Conservation (phyloP, 768 basidiomycete species). For the Chalciporus pseudorubinellus region DNA sequence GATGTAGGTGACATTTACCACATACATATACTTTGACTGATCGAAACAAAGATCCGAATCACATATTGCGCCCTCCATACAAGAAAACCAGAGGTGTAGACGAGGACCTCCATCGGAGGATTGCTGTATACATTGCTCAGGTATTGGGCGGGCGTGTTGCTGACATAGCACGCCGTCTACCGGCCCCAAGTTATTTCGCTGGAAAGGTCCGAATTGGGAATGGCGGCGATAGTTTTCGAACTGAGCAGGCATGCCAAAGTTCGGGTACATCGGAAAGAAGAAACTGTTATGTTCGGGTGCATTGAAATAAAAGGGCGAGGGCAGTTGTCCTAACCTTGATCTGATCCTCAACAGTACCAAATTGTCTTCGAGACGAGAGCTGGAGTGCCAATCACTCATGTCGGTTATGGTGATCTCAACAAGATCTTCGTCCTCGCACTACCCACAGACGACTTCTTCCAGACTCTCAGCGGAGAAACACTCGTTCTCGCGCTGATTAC, state of each 20-base stretch:
- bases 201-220: conserved; percentile 25
- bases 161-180: no score
- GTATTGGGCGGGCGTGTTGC: no score
- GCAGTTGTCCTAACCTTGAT: not conserved
- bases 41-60: no score
- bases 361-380: conserved; percentile 1
- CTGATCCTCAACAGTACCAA: conserved; percentile 1
- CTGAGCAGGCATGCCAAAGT: not conserved
- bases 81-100: not conserved
- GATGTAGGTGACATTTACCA: no score
- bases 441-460: not conserved
- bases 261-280: conserved; percentile 4
- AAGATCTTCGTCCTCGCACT: conserved; percentile 14
- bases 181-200: no score
- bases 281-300: conserved; percentile 9
- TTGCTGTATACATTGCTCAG: no score
- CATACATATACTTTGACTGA: no score
- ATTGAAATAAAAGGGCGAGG: no score
- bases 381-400: not conserved
- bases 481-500: conserved; percentile 14
- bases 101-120: conserved; percentile 6
- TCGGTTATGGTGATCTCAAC: conserved; percentile 17
- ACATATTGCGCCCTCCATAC: conserved; percentile 9
- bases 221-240: conserved; percentile 27
- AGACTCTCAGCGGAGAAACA: conserved; percentile 1